Conservation (phyloP, 176 grass and related monocot species). For the Bolboschoenus planiculmis region DNA sequence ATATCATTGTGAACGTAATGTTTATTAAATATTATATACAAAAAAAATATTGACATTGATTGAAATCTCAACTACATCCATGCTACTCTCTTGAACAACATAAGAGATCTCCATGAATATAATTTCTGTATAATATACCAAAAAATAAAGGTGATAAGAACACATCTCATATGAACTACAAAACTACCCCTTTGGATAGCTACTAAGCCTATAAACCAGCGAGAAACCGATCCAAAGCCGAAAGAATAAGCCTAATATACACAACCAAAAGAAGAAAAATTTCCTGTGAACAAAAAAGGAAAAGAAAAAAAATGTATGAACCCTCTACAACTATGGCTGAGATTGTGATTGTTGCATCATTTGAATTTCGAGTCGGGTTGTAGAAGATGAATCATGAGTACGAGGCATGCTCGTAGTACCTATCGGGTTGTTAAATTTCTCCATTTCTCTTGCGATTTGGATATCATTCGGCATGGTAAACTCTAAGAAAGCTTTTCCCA, state of each 20-base stretch:
- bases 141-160: constrained; percentile 52
- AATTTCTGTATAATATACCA: constrained; percentile 40
- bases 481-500: constrained; percentile 54
- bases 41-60: neutral
- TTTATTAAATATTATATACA: neutral
- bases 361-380: constrained; percentile 46
- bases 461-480: constrained; percentile 66
- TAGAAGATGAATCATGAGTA: neutral
- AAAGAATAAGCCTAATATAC: constrained; percentile 83
- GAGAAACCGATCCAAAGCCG: constrained; percentile 42
- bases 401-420: neutral
- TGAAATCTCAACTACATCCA: neutral
- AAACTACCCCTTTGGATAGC: constrained; percentile 75
- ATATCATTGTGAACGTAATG: neutral
- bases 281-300: constrained; percentile 37
- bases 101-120: constrained; percentile 37
- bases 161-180: constrained; percentile 43
- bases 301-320: constrained; percentile 29
- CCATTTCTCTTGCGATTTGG: constrained; percentile 84
- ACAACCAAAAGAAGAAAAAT: constrained; percentile 40
- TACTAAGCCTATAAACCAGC: constrained; percentile 31
- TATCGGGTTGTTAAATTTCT: constrained; percentile 37
- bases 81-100: neutral
- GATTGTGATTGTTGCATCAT: constrained; percentile 34
- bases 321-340: constrained; percentile 32